Base-by-base conservation (phyloP, 768 basidiomycete genomes). In the Mycena albidolilacea region DNA sequence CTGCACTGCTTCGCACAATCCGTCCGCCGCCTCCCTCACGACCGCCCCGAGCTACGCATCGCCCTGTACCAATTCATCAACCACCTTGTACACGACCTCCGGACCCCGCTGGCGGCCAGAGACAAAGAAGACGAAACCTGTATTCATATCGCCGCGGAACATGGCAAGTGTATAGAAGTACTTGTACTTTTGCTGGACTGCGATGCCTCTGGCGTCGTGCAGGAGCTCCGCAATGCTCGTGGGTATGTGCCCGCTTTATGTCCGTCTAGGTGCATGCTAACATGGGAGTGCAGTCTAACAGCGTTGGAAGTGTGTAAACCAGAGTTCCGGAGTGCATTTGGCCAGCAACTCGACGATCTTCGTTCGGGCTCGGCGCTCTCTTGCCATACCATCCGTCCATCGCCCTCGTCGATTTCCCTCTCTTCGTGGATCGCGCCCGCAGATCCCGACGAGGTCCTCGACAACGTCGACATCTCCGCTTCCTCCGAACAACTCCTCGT, bases 61-160 rank as follows among this genome's bases (percentile, higher is more conserved):
- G 78, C 85, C 43, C 76, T 93, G 78, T 89, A 89, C 74, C 83
- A 86, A 74, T 92, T 94, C 80, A 83, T 89, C 79, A 80, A 88
- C 74, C 93, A 95, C 80, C 88, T 95, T 69, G 86, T 95, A 46
- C 84, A 85, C 68, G 91, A 93, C 78, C 89, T 95, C 39, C 89
- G 88, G 39, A 91, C 92, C 7, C 93, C 94, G 0, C 79, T 95
- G 52, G 85, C 89, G 38, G 92, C 93, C 21, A 82, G 85, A 58
- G 92, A 95, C 80, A 87, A 83, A 73, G 81, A 91, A 65, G 89
- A 90, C 75, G 93, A 95, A 78, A 95, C 94, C 4, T 94, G 93
- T 84, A 85, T 95, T 61, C 94, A 95, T 83, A 84, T 94, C 71
- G 93, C 93, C 59, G 94, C 94, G 14, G 93, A 94, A 77, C 89